Evolutionary conservation across 1,139 yeast genomes (phyloP).

Genomic region (Debaryomyces udenii): DNA sequence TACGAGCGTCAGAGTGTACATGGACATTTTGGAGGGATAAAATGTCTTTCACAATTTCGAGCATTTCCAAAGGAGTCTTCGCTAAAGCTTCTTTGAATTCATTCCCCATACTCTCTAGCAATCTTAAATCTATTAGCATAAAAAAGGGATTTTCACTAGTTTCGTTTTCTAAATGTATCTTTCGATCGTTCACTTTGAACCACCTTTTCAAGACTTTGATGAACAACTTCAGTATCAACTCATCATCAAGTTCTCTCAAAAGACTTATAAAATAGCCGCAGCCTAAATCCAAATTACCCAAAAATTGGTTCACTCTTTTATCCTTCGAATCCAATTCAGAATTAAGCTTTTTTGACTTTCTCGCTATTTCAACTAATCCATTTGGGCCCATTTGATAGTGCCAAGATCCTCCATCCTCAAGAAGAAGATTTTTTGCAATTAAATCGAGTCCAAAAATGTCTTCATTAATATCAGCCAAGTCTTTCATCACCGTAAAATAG

Average conservation of each 20-base stretch:
- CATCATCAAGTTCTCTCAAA: slow-evolving; percentile 53
- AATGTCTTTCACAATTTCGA: slow-evolving; percentile 57
- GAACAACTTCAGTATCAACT: slow-evolving; percentile 52
- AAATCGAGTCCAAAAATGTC: slow-evolving; percentile 35
- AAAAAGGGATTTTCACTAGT: slow-evolving; percentile 54
- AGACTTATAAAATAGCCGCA: slow-evolving; percentile 50
- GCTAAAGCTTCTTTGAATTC: slow-evolving; percentile 64
- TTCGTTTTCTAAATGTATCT: slow-evolving; percentile 14
- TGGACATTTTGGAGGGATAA: slow-evolving; percentile 23
- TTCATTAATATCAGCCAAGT: slow-evolving; percentile 21
- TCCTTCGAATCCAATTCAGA: slow-evolving; percentile 22
- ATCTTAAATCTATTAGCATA: slow-evolving; percentile 60
- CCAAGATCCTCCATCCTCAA: slow-evolving; percentile 53
- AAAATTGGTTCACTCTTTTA: slow-evolving; percentile 33
- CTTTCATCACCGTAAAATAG: slow-evolving; percentile 43
- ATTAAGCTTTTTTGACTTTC: slow-evolving; percentile 14
- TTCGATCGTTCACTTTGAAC: slow-evolving; percentile 38
- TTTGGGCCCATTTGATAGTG: slow-evolving; percentile 54
- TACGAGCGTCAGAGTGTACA: too few relatives aligned
- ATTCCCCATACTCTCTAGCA: slow-evolving; percentile 65
- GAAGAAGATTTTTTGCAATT: slow-evolving; percentile 48
- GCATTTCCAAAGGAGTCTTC: slow-evolving; percentile 61
- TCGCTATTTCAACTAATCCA: slow-evolving; percentile 55
- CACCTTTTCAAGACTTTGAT: slow-evolving; percentile 59
- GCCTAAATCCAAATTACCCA: slow-evolving; percentile 53